Base-by-base conservation (phyloP, 345 rosid species). In the Fremontodendron californicum region DNA sequence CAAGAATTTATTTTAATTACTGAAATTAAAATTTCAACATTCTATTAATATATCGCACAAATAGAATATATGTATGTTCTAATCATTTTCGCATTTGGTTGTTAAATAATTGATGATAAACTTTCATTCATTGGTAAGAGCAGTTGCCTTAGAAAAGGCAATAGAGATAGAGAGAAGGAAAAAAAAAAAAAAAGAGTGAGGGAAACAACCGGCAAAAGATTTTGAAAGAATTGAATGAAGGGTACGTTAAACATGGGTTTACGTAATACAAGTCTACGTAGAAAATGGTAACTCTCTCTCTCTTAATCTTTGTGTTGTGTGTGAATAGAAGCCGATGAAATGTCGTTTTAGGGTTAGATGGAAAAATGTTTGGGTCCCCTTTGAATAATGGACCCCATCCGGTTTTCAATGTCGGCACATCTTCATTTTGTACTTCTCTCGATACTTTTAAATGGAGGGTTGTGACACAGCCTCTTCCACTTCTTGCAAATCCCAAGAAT, bases 261-360 rank as follows among this genome's bases (percentile, higher is more conserved):
- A 88, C 89, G 90, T 86, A 89, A 90, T 88, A 88, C 90, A 81
- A 81, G 77, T 84, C 83, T 91, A 91, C 98, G 96, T 92, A 92
- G 96, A 81, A 75, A 83, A 84, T 81, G 77, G 86, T 76, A 73
- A 80, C 81, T 39, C 82, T 13, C 42, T 73, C 60, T 55, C 55
- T 1, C 51, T 25, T 2, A 23, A n/a, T n/a, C n/a, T n/a, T n/a
- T n/a, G n/a, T n/a, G n/a, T n/a, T n/a, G n/a, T 51, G 8, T 13
- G 74, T 39, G 48, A 77, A 80, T 70, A 80, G 81, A 78, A 83
- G 86, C 82, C 66, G 98, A 92, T 92, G 91, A 79, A 86, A 89
- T 64, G 95, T 96, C 98, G 65, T 86, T 93, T 88, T 92, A 88
- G 82, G 92, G 94, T 92, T 93, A 93, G 98, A 92, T 96, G 92